Evolutionary conservation across 345 rosid genomes (phyloP), one percentile per base, ranked within the genome.

Genomic region (Rhodomyrtus tomentosa): DNA sequence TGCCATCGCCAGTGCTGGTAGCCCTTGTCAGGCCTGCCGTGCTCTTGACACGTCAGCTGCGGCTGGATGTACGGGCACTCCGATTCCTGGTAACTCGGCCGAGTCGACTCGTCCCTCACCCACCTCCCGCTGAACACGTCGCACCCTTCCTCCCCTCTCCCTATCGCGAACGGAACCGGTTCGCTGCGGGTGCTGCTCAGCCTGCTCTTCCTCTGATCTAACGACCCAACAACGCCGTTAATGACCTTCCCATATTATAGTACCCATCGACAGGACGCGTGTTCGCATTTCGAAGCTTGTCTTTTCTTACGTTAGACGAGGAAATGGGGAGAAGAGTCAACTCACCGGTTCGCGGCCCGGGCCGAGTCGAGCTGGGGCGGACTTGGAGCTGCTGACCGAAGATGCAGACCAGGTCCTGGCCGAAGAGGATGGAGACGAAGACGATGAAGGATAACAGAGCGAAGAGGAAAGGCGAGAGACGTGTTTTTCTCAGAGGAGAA

Each of bases 51-150:
- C 20, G 99, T 98, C 90, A 98, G 89, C 91, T 98, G 99, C 18
- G 98, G 99, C 87, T 96, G 98, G 9, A 98, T 98, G 88, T 98
- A 98, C 27, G 99, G 99, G 85, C 99, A 98, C 84, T 96, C 99
- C 86, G 93, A 90, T 89, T 98, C 99, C 89, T 93, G 82, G 87
- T 98, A 98, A 54, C 80, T 94, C 84, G 99, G 99, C 88, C 94
- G 92, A 73, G 85, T 90, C 76, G 76, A 84, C 90, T 93, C 92
- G 87, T 95, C 99, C 89, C 90, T 86, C 24, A 95, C 95, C 99
- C 99, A 98, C n/a, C 91, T 92, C 84, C 99, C 99, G 49, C 92
- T 91, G 89, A 91, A 96, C 74, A 94, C n/a, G 81, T 98, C 96
- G 85, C 99, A 98, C 0, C 87, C 92, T 84, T 91, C 95, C 73